Conservation (phyloP, 2,329 filamentous ascomycete species). For the Tolypocladium capitatum region DNA sequence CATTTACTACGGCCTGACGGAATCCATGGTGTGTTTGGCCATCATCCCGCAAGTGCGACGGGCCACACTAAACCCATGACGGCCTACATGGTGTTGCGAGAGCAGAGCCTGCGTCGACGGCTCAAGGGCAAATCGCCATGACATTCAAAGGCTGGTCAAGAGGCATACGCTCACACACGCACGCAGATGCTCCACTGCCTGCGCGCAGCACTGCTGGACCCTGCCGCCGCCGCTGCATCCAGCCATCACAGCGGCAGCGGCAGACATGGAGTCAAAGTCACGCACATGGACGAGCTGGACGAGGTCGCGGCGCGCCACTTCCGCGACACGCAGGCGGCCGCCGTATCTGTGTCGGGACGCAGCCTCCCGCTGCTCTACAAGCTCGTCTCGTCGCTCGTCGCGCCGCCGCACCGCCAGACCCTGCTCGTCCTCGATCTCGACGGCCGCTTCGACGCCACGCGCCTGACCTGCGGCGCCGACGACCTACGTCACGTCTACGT, state of each 20-base stretch:
- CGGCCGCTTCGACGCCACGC: constrained; percentile 38
- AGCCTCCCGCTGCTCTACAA: constrained; percentile 42
- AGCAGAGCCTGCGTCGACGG: not conserved
- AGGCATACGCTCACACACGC: not conserved
- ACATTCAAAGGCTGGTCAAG: not conserved
- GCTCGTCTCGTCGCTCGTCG: constrained; percentile 38
- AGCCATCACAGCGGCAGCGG: constrained; percentile 1
- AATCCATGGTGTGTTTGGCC: no score
- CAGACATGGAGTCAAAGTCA: constrained; percentile 14
- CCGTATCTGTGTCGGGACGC: constrained; percentile 38
- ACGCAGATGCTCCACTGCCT: constrained; percentile 6
- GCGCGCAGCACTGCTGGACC: not conserved
- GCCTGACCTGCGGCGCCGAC: constrained; percentile 21
- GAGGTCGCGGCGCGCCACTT: constrained; percentile 32
- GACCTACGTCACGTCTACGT: constrained; percentile 40
- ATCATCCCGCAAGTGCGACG: not conserved
- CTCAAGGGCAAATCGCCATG: not conserved
- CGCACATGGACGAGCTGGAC: constrained; percentile 32
- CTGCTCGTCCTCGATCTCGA: constrained; percentile 43
- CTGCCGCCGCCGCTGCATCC: not conserved
- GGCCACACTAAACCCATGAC: not conserved
- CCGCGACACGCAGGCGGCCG: constrained; percentile 30
- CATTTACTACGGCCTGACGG: no score
- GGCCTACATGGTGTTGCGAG: not conserved
- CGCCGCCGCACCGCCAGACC: constrained; percentile 30